These are phyloP conservation scores for Tubosaeta sp. DNA, from an alignment of 768 basidiomycete genomes.

Conservation along the genomic window DNA sequence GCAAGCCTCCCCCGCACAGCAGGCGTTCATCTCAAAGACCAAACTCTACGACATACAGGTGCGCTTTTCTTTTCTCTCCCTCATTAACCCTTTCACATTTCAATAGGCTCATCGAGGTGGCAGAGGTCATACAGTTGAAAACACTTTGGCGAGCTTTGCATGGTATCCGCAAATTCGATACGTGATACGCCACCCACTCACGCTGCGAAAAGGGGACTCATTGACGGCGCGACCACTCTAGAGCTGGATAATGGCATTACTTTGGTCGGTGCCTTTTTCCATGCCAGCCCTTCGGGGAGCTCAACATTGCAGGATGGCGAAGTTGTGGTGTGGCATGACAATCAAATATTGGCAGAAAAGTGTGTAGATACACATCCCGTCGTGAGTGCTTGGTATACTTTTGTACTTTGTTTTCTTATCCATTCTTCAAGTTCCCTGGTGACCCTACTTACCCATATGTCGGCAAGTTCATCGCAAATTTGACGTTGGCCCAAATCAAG, in stretches of 20 bases:
- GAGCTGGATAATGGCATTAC: conserved; percentile 80
- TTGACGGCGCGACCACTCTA: conserved; percentile 71
- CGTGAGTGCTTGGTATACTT: conserved; percentile 34
- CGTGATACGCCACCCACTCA: conserved; percentile 1
- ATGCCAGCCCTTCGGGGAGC: not conserved
- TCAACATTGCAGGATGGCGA: conserved; percentile 55
- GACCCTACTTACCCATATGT: conserved; percentile 72
- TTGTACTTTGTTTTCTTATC: not conserved
- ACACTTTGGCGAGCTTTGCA: conserved; percentile 69
- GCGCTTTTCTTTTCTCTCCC: conserved; percentile 1
- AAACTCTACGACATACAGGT: conserved; percentile 52
- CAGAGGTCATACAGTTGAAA: conserved; percentile 72
- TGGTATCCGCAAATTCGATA: conserved; percentile 42
- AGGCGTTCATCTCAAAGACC: conserved; percentile 17
- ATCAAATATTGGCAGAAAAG: conserved; percentile 56
- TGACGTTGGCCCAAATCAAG: conserved; percentile 74
- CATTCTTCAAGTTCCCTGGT: conserved; percentile 38
- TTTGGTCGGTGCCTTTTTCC: conserved; percentile 37
- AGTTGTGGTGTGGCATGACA: conserved; percentile 81
- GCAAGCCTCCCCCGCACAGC: conserved; percentile 28
- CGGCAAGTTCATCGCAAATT: conserved; percentile 71
- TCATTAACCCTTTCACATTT: conserved; percentile 3
- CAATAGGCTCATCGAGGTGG: conserved; percentile 70
- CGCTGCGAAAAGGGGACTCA: conserved; percentile 51
- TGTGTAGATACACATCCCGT: conserved; percentile 65